Evolutionary conservation across 139 green algal species (phyloP).

Genomic region (Tetraselmis striata): DNA sequence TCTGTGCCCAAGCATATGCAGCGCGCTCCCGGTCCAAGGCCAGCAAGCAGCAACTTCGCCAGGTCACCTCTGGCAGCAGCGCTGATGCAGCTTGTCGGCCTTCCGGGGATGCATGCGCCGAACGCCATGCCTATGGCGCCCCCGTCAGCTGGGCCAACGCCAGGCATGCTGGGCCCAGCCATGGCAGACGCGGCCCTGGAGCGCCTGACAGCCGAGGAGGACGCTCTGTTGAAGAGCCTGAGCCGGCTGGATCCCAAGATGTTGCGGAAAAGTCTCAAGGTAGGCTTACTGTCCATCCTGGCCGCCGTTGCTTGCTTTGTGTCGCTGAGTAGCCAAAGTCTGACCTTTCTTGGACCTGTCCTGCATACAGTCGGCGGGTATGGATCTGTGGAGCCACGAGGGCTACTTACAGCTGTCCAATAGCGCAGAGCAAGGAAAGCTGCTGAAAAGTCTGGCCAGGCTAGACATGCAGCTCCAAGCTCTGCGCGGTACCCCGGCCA

Average conservation of each 20-base stretch:
- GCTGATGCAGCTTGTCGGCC: not conserved
- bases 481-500: not conserved
- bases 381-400: not conserved
- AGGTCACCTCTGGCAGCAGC: not conserved
- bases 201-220: not conserved
- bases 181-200: not conserved
- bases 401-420: not conserved
- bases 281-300: not conserved
- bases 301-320: not conserved
- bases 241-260: not conserved
- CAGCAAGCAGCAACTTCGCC: not conserved
- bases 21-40: not conserved
- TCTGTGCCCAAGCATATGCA: not conserved
- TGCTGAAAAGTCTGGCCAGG: not conserved
- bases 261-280: not conserved
- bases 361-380: not conserved
- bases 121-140: not conserved
- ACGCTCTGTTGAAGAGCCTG: not conserved
- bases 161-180: not conserved
- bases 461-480: not conserved
- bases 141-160: not conserved
- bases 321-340: too few relatives aligned
- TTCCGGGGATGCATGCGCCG: not conserved
- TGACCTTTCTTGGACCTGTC: not conserved
- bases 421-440: not conserved